Percentiles rank a stretch among this genome's conserved stretches.
These are phyloP conservation scores for Debaryomyces sp. DNA, from an alignment of 1,139 yeast genomes.

Conservation along the genomic window DNA sequence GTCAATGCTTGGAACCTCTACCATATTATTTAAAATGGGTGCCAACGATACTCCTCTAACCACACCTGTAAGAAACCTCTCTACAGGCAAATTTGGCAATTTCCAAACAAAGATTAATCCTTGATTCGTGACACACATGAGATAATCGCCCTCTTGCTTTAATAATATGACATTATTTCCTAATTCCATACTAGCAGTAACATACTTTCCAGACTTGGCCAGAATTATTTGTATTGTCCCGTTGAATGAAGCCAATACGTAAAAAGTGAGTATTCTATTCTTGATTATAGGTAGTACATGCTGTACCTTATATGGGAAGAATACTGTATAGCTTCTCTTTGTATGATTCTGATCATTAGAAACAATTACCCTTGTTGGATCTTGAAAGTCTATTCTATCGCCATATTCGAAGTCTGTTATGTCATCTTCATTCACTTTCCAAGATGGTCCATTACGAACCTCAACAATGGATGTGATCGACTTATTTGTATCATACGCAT, in stretches of 20 bases:
- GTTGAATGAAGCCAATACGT: slow-evolving; percentile 71
- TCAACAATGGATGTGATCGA: slow-evolving; percentile 30
- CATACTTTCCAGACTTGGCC: slow-evolving; percentile 56
- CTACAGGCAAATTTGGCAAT: slow-evolving; percentile 21
- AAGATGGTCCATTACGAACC: slow-evolving; percentile 46
- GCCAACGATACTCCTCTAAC: slow-evolving; percentile 53
- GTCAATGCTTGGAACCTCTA: slow-evolving; percentile 12
- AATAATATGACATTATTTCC: slow-evolving; percentile 58
- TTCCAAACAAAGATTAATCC: slow-evolving; percentile 57
- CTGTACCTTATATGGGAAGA: slow-evolving; percentile 46
- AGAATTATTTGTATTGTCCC: slow-evolving; percentile 72
- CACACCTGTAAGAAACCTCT: slow-evolving; percentile 25
- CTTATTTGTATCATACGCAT: background rate
- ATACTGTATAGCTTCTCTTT: slow-evolving; percentile 30
- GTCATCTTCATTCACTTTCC: slow-evolving; percentile 40
- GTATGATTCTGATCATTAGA: slow-evolving; percentile 22
- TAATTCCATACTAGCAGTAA: slow-evolving; percentile 57
- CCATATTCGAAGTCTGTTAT: slow-evolving; percentile 24
- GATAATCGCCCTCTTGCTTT: slow-evolving; percentile 52
- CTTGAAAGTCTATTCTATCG: slow-evolving; percentile 45
- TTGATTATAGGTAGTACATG: slow-evolving; percentile 40
- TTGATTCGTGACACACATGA: slow-evolving; percentile 56
- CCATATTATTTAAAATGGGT: slow-evolving; percentile 44
- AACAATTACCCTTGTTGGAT: slow-evolving; percentile 46
- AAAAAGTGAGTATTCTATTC: slow-evolving; percentile 32